Conservation (phyloP, 2,329 filamentous ascomycete genomes). For the Microdochium paspali region DNA sequence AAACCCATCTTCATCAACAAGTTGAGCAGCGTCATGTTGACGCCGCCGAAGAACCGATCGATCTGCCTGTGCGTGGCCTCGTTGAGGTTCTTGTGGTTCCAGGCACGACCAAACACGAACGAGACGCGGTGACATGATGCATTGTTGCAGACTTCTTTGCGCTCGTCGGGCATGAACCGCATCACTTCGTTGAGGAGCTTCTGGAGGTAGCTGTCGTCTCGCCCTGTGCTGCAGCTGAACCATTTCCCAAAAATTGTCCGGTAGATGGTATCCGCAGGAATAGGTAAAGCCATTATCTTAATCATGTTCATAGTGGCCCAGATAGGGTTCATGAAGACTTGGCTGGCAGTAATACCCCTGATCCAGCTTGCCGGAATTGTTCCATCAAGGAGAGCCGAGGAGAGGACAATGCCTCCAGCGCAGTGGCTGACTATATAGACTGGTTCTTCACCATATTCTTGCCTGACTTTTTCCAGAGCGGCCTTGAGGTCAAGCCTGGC, state of each 20-base stretch:
- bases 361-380: constrained; percentile 49
- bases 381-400: constrained; percentile 51
- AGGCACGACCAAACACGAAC: constrained; percentile 53
- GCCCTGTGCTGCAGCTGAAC: constrained; percentile 42
- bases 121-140: constrained; percentile 51
- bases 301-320: constrained; percentile 46
- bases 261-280: constrained; percentile 42
- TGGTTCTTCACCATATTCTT: constrained; percentile 23
- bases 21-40: constrained; percentile 47
- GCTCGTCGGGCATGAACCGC: constrained; percentile 44
- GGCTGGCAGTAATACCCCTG: constrained; percentile 45
- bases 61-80: constrained; percentile 54
- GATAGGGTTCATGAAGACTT: constrained; percentile 55
- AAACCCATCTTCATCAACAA: constrained; percentile 48
- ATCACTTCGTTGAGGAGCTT: constrained; percentile 43
- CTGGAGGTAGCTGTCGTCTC: constrained; percentile 38
- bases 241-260: constrained; percentile 36
- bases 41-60: constrained; percentile 51
- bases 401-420: constrained; percentile 51
- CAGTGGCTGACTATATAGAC: constrained; percentile 54
- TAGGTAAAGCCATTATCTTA: constrained; percentile 39
- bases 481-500: constrained; percentile 49
- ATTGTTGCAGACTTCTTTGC: constrained; percentile 50
- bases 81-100: constrained; percentile 57
- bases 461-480: constrained; percentile 41